These are phyloP conservation scores for Paramecium biaurelia DNA, from an alignment of 73 alveolate genomes.

Conservation along the genomic window DNA sequence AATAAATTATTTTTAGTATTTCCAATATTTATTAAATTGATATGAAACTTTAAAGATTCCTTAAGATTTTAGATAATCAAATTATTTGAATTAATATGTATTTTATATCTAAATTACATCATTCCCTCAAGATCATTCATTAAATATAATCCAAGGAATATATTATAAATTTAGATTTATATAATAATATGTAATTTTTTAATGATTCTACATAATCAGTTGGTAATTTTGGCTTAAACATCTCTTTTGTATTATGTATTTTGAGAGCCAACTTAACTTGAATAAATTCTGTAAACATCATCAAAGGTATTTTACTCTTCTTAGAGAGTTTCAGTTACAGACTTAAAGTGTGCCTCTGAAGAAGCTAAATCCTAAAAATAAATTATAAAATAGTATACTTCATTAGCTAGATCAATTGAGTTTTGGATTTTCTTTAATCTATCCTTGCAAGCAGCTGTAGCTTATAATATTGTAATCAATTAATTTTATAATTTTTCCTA, in stretches of 20 bases:
- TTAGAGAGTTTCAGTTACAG: not conserved
- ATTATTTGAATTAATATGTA: too few relatives aligned
- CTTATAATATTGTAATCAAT: conserved; percentile 13
- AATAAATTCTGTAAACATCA: conserved; percentile 48
- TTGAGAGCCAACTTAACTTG: not conserved
- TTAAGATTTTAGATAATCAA: too few relatives aligned
- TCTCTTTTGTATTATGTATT: not conserved
- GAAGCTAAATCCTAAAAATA: not conserved
- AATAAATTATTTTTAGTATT: not conserved
- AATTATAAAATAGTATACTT: not conserved
- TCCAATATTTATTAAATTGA: not conserved
- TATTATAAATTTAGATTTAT: not conserved
- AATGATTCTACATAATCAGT: not conserved
- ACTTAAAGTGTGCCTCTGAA: not conserved
- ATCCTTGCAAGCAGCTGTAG: conserved; percentile 33
- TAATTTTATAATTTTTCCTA: conserved; percentile 36
- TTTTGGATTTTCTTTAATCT: not conserved
- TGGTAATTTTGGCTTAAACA: not conserved
- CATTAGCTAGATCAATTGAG: conserved; percentile 2
- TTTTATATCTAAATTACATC: too few relatives aligned
- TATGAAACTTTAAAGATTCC: not conserved
- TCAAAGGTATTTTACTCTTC: conserved; percentile 14
- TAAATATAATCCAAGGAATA: not conserved
- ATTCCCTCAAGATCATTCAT: too few relatives aligned
- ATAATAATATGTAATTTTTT: not conserved